Evolutionary conservation across 164 flowering plant species (phyloP).

Genomic region (Annona squamosa): DNA sequence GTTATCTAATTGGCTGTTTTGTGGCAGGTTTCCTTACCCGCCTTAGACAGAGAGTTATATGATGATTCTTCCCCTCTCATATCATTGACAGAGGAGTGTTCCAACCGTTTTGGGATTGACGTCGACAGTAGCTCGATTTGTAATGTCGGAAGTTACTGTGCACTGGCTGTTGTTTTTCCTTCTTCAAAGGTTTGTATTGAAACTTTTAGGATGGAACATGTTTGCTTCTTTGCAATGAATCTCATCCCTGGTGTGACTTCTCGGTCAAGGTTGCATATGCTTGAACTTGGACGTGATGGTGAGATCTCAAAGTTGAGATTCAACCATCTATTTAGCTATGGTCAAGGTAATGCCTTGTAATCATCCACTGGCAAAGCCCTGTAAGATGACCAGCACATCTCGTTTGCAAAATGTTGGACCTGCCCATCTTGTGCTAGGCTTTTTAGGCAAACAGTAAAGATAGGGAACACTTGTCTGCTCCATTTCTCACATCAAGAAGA

Average conservation of each 20-base stretch:
- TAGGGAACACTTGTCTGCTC: not conserved
- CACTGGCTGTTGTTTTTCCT: slow-evolving; percentile 65
- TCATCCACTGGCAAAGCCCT: too few relatives aligned
- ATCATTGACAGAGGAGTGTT: slow-evolving; percentile 39
- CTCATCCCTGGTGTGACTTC: not conserved
- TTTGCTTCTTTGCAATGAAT: not conserved
- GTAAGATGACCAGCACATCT: too few relatives aligned
- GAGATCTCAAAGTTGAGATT: too few relatives aligned
- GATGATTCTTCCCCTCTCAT: slow-evolving; percentile 39
- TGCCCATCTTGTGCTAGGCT: too few relatives aligned
- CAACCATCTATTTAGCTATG: too few relatives aligned
- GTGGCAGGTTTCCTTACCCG: slow-evolving; percentile 71
- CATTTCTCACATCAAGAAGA: not conserved
- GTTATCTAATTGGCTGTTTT: slow-evolving; percentile 4
- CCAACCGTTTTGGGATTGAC: slow-evolving; percentile 26
- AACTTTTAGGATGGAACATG: not conserved
- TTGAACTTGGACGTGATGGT: not conserved
- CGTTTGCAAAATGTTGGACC: too few relatives aligned
- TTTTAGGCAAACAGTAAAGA: too few relatives aligned
- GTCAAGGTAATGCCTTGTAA: too few relatives aligned
- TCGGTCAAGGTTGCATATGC: not conserved
- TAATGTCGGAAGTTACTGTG: slow-evolving; percentile 62
- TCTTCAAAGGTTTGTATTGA: slow-evolving; percentile 56
- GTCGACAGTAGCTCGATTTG: slow-evolving; percentile 9
- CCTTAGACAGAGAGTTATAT: slow-evolving; percentile 18